These are phyloP conservation scores for Lepidium africanum DNA, from an alignment of 345 rosid genomes.

Conservation along the genomic window DNA sequence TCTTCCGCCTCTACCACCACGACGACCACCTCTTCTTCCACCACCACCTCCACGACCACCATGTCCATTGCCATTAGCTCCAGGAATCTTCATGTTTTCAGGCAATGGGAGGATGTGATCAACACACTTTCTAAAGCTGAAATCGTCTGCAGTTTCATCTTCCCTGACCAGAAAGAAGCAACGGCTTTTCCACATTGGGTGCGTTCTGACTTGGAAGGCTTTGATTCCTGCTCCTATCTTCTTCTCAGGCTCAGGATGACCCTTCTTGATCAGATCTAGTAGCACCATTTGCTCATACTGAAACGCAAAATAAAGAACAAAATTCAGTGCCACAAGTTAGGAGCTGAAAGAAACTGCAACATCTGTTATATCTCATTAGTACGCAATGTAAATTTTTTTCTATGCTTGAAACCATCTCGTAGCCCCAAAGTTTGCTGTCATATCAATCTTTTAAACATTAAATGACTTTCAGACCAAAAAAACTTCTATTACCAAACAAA, in stretches of 20 bases:
- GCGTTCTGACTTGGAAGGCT: slow-evolving; percentile 65
- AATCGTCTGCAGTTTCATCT: slow-evolving; percentile 69
- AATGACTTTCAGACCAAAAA: not conserved
- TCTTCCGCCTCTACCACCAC: slow-evolving; percentile 43
- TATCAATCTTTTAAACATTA: not conserved
- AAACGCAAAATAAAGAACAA: not conserved
- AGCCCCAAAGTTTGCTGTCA: not conserved
- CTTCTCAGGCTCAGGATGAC: slow-evolving; percentile 68
- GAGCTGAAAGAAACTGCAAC: not conserved
- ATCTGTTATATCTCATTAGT: not conserved
- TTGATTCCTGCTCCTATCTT: slow-evolving; percentile 72
- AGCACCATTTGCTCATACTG: slow-evolving; percentile 81
- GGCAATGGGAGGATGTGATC: slow-evolving; percentile 82
- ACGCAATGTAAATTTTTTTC: not conserved
- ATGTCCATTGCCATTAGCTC: slow-evolving; percentile 32
- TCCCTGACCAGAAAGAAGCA: slow-evolving; percentile 82
- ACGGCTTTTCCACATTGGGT: slow-evolving; percentile 66
- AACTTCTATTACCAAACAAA: not conserved
- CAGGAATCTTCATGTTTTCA: slow-evolving; percentile 62
- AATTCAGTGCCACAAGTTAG: not conserved
- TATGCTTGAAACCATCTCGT: not conserved
- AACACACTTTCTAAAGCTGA: slow-evolving; percentile 96
- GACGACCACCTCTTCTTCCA: slow-evolving; percentile 51
- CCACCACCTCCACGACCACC: slow-evolving; percentile 41
- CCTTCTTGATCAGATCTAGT: slow-evolving; percentile 71